These are phyloP conservation scores for Martensiomyces pterosporus DNA, from an alignment of 192 early-diverging fungal genomes.

Conservation along the genomic window DNA sequence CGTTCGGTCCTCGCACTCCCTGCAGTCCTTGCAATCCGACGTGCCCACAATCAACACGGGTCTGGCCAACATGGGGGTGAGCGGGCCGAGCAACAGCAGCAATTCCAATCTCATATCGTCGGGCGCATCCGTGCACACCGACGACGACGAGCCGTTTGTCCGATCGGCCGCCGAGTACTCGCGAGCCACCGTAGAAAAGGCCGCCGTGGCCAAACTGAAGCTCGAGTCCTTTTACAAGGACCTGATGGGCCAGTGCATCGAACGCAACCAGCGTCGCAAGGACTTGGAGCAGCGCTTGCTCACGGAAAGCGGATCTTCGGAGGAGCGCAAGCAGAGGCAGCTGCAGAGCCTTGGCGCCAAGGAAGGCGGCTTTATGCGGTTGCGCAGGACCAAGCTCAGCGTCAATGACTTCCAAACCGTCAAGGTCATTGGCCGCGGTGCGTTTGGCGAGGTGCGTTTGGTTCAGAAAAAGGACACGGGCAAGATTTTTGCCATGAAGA, in stretches of 20 bases:
- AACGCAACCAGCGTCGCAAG: conserved; percentile 70
- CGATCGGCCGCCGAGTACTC: conserved; percentile 76
- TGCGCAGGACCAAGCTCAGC: conserved; percentile 84
- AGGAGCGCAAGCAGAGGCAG: conserved; percentile 86
- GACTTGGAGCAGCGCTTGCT: conserved; percentile 76
- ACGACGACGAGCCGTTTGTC: conserved; percentile 56
- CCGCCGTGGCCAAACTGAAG: conserved; percentile 84
- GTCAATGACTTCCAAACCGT: conserved; percentile 92
- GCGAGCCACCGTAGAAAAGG: conserved; percentile 76
- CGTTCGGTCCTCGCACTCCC: conserved; percentile 38
- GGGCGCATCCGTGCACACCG: conserved; percentile 5
- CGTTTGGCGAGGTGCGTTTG: conserved; percentile 97
- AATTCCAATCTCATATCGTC: neutral
- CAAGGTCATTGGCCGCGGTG: conserved; percentile 98
- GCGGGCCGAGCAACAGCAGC: conserved; percentile 28
- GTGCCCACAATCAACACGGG: conserved; percentile 46
- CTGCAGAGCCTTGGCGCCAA: conserved; percentile 72
- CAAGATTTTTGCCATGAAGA: conserved; percentile 99
- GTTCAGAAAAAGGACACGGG: conserved; percentile 96
- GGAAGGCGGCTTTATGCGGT: conserved; percentile 90
- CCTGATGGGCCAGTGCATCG: conserved; percentile 82
- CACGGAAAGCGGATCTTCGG: conserved; percentile 68
- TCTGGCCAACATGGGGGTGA: conserved; percentile 49
- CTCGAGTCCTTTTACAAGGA: conserved; percentile 92
- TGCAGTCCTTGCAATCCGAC: conserved; percentile 47